Conservation (phyloP, 139 green algal genomes). For the Dunaliella primolecta region DNA sequence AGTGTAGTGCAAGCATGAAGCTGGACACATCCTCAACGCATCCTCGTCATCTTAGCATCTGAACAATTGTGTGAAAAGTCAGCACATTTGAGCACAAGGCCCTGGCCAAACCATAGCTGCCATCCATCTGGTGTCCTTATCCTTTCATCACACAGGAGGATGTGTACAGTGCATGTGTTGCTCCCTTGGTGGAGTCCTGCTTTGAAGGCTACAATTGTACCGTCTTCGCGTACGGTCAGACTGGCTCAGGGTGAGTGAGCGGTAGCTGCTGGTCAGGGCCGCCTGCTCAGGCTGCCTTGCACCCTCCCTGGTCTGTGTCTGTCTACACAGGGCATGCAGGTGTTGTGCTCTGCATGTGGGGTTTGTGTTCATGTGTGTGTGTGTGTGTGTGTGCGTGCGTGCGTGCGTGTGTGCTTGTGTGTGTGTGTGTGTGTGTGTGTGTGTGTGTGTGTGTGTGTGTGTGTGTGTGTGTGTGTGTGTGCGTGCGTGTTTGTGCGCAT, state of each 20-base stretch:
- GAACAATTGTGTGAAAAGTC: too few species aligned
- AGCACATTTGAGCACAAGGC: too few species aligned
- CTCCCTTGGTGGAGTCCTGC: constrained; percentile 30
- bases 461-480: too few species aligned
- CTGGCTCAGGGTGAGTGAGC: constrained; percentile 19
- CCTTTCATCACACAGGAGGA: constrained; percentile 19
- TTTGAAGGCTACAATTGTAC: constrained; percentile 48
- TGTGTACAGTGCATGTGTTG: constrained; percentile 29
- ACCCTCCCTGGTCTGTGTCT: too few species aligned
- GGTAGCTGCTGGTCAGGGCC: neutral
- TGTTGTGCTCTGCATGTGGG: neutral
- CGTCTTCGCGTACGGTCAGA: constrained; percentile 57
- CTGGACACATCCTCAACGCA: too few species aligned
- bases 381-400: neutral
- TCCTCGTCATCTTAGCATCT: too few species aligned
- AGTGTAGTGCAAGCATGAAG: too few species aligned
- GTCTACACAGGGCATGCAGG: neutral
- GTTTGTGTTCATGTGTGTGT: neutral
- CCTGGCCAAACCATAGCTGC: neutral
- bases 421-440: too few species aligned
- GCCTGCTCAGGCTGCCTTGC: too few species aligned
- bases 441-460: too few species aligned
- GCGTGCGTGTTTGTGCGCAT: too few species aligned
- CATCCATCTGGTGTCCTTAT: neutral
- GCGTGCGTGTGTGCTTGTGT: neutral